Base-by-base conservation (phyloP, 2,329 filamentous ascomycete genomes). In the Fusarium annulatum region DNA sequence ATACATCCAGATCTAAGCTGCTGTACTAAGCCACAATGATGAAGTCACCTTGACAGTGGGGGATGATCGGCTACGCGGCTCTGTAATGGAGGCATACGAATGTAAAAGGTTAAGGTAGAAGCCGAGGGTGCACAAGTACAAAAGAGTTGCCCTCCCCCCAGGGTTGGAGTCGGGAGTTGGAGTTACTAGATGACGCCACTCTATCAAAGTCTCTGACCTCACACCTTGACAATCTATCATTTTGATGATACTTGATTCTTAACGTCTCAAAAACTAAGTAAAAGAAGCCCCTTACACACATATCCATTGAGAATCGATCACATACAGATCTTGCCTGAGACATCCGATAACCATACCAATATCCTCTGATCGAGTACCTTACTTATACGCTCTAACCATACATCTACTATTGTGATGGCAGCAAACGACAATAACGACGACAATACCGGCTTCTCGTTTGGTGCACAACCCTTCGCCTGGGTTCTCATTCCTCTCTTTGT, bases 381-480 rank as follows among this genome's bases (percentile, higher is more conserved):
- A 34, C 30, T 51, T 34, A 19, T 19, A 51, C 43, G 15, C 38
- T 42, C 28, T 33, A 15, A 28, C 18, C 28, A 41, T 21, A n/a
- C 11, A 39, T 59, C 23, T 30, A 45, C 21, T 36, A 57, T 30
- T 30, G 38, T 42, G 34, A 74, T 74, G 68, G 64, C 67, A 46
- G 57, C 63, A 45, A 56, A 42, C 42, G 52, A 71, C 57, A 46
- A 45, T 11, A 63, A 55, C 58, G 64, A 69, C 33, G 64, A 75
- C 21, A 45, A 77, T 48, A 51, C 23, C 21, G 51, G 61, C n/a
- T 75, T 70, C 60, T 48, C 23, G 12, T 71, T 86, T 8, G 82
- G 84, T 60, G 82, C 84, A 67, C 85, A 87, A 73, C 88, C 88
- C 72, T 88, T 90, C 79, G 84, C 88, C 73, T 90, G 89, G 81